Base-by-base conservation (phyloP, 2,329 filamentous ascomycete species). In the Periconia digitata region DNA sequence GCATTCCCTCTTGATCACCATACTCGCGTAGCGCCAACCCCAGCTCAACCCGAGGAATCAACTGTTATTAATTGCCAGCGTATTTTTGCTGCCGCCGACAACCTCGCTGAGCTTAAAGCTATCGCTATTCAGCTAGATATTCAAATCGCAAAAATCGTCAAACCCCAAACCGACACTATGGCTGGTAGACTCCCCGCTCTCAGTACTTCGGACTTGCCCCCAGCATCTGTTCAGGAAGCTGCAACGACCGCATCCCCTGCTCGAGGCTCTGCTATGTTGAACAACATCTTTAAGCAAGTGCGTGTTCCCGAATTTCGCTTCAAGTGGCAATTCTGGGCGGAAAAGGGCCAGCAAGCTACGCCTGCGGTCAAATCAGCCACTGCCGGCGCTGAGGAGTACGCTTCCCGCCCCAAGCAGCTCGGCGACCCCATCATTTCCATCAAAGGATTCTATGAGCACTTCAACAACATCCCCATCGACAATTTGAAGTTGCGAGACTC, bases 381-480 rank as follows among this genome's bases (percentile, higher is more conserved):
- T 8, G 51, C 43, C 21, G 49, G 45, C 34, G 47, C 54, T 22
- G 65, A 71, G 27, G 63, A 66, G 27, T 79, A 78, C 54, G 76
- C 75, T 47, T 70, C 71, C 34, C 73, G 76, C 20, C 74, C 78
- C 6, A 73, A 74, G 53, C 69, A 77, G 6, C 69, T 70, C 5
- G 66, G 64, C 10, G 66, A 74, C 22, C 58, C 69, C 20, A 76
- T 80, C 49, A 69, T 70, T 60, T 73, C 75, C 54, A 69, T 79
- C 47, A 71, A 72, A 54, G 70, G 76, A 40, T 79, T 79, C 58
- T 80, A 77, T 71, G 71, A 72, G 55, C 71, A 77, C 52, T 76
- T 77, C 66, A 80, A 87, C 76, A 91, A 91, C 76, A 88, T 92
- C 71, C 79, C 90, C 59, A 85, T 89, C 72, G 80, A 85, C 22